Evolutionary conservation across 2,329 filamentous ascomycete species (phyloP), one percentile per base, ranked within the genome.

Genomic region (Calonectria pseudoreteaudii): DNA sequence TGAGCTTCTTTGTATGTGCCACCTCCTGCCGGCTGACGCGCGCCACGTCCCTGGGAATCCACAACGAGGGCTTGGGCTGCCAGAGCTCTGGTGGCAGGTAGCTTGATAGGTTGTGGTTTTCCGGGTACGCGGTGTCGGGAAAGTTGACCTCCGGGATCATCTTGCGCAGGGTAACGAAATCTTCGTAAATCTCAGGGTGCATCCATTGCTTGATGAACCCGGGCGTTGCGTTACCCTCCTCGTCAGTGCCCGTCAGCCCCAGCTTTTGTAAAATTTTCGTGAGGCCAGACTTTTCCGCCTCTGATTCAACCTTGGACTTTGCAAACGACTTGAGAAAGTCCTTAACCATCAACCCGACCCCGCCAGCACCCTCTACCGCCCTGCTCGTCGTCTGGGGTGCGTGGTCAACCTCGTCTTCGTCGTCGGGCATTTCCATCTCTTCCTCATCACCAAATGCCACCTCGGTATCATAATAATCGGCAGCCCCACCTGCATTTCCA

Each of bases 21-120:
- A 97, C 88, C 84, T 98, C 95, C 82, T 97, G 94, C 79, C 89
- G 89, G 68, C 92, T 95, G 52, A 98, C 90, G 13, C 95, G 94
- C 30, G 92, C 90, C 1, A 89, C 85, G 80, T 98, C 95, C 72
- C 91, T 88, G 0, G 95, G 95, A 69, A 98, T 94, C 95, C 95
- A 98, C n/a, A 98, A 87, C 36, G 95, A 86, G 2, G 94, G 94
- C 84, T 78, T 88, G 77, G 74, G 91, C 88, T 30, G 84, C 90
- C 81, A 96, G 89, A 85, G 77, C 67, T 86, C 84, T 0, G 93
- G 90, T 0, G 95, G 94, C 75, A 95, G 92, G 83, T 90, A 95
- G 65, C 94, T 89, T 14, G 88, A 86, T 81, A 93, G 91, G 1
- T 91, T 86, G 66, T 92, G 88, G 0, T 88, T 86, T 0, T 90